These are phyloP conservation scores for Alternaria arborescens DNA, from an alignment of 2,329 filamentous ascomycete species.

Conservation along the genomic window DNA sequence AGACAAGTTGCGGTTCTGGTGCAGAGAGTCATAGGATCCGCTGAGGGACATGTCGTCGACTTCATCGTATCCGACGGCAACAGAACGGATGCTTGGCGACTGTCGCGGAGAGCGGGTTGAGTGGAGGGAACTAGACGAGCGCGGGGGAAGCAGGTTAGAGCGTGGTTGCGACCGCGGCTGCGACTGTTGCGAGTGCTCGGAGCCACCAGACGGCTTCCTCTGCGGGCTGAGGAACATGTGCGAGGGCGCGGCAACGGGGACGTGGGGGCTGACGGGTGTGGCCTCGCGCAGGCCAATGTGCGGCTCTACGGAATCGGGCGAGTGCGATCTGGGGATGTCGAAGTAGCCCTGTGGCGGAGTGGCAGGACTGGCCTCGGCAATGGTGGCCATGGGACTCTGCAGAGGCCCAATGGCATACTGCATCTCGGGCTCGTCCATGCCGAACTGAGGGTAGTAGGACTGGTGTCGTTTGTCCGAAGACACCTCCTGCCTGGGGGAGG, in stretches of 20 bases:
- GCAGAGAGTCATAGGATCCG: conserved; percentile 70
- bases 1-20: conserved; percentile 76
- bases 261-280: conserved; percentile 52
- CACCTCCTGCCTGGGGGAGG: conserved; percentile 40
- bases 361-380: conserved; percentile 45
- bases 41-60: conserved; percentile 71
- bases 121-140: conserved; percentile 50
- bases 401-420: conserved; percentile 39
- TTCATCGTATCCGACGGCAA: conserved; percentile 67
- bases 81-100: conserved; percentile 58
- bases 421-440: conserved; percentile 41
- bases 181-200: conserved; percentile 29
- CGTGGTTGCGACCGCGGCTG: conserved; percentile 35
- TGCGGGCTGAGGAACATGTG: conserved; percentile 48
- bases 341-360: conserved; percentile 54
- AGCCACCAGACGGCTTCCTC: conserved; percentile 53
- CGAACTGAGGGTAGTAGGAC: conserved; percentile 49
- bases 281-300: conserved; percentile 54
- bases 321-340: conserved; percentile 55
- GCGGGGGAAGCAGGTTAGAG: conserved; percentile 50
- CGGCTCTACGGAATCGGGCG: conserved; percentile 57
- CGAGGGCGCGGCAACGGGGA: conserved; percentile 37
- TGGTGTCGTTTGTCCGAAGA: conserved; percentile 40
- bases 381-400: conserved; percentile 44
- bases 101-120: conserved; percentile 42